Conservation (phyloP, 768 basidiomycete species). For the Tylopilus sp. region DNA sequence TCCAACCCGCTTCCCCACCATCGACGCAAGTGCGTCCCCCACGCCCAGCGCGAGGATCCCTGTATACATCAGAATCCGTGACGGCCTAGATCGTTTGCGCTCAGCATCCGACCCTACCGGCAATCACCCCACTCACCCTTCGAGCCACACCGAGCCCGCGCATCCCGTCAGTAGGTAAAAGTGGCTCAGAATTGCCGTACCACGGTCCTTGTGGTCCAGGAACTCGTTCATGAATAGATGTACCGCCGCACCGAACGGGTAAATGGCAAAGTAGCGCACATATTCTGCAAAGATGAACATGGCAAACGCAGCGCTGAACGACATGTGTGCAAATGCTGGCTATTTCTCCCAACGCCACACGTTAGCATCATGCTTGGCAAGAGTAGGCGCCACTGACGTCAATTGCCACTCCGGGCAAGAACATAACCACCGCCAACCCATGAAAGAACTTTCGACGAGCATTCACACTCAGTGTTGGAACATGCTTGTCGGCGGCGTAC, state of each 20-base stretch:
- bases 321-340: conserved; percentile 95
- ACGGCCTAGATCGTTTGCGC: conserved; percentile 34
- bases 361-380: conserved; percentile 12
- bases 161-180: conserved; percentile 97
- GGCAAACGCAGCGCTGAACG: conserved; percentile 93
- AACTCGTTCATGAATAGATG: conserved; percentile 99
- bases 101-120: conserved; percentile 1
- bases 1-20: conserved; percentile 85
- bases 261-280: conserved; percentile 96
- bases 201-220: conserved; percentile 89
- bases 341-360: conserved; percentile 31
- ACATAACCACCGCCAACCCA: conserved; percentile 93
- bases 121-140: conserved; percentile 59
- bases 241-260: conserved; percentile 89
- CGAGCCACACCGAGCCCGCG: conserved; percentile 92
- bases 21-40: conserved; percentile 92
- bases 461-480: conserved; percentile 87
- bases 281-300: conserved; percentile 96
- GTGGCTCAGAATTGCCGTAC: conserved; percentile 95
- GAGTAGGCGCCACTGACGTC: conserved; percentile 60
- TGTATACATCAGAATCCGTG: conserved; percentile 63
- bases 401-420: conserved; percentile 87
- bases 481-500: conserved; percentile 86
- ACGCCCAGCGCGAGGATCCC: conserved; percentile 88
- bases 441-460: conserved; percentile 97